These are phyloP conservation scores for Fusarium dlaminii DNA, from an alignment of 2,329 filamentous ascomycete species.

Conservation along the genomic window DNA sequence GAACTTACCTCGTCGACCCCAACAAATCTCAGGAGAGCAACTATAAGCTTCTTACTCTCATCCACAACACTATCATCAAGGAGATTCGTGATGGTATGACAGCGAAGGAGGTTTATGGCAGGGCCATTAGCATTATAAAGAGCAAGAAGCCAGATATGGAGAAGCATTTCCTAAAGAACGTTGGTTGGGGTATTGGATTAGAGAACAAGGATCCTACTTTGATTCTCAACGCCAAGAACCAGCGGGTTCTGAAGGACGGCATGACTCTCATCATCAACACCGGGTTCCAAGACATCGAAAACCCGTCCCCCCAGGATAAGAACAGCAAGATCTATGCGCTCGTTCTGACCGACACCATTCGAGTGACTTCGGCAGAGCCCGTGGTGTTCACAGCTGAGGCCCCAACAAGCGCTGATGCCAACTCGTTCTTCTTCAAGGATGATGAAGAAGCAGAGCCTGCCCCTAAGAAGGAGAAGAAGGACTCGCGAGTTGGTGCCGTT, in stretches of 20 bases:
- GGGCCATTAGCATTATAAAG: slow-evolving; percentile 81
- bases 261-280: slow-evolving; percentile 96
- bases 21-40: slow-evolving; percentile 95
- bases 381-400: slow-evolving; percentile 95
- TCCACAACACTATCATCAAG: slow-evolving; percentile 91
- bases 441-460: slow-evolving; percentile 87
- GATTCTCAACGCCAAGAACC: slow-evolving; percentile 87
- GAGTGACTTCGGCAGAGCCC: slow-evolving; percentile 80
- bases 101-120: slow-evolving; percentile 91
- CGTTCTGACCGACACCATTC: slow-evolving; percentile 91
- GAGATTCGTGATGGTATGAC: slow-evolving; percentile 86
- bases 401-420: slow-evolving; percentile 88
- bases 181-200: slow-evolving; percentile 91
- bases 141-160: slow-evolving; percentile 95
- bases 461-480: slow-evolving; percentile 91
- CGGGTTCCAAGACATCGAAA: slow-evolving; percentile 88
- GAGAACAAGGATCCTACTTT: slow-evolving; percentile 88
- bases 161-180: slow-evolving; percentile 92
- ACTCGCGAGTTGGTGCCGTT: slow-evolving; percentile 83
- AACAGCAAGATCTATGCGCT: slow-evolving; percentile 89
- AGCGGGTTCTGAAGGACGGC: slow-evolving; percentile 85
- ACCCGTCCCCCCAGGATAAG: slow-evolving; percentile 87
- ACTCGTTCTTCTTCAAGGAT: slow-evolving; percentile 99
- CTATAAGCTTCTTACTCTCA: slow-evolving; percentile 85
- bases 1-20: slow-evolving; percentile 96